These are phyloP conservation scores for Paspalum vaginatum DNA, from an alignment of 176 grass and related monocot species.

Conservation along the genomic window DNA sequence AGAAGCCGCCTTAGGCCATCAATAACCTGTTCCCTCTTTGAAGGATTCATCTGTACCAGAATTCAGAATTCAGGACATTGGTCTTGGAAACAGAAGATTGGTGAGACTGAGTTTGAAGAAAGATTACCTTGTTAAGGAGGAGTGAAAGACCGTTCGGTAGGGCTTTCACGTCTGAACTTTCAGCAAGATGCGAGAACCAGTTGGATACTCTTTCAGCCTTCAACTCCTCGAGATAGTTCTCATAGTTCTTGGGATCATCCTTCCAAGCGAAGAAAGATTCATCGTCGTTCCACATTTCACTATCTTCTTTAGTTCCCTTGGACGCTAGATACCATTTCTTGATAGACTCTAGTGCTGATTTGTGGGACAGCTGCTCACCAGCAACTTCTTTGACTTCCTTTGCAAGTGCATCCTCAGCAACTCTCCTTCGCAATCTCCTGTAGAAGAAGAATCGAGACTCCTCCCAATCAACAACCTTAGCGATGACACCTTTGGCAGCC, in stretches of 20 bases:
- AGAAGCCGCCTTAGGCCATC: constrained; percentile 74
- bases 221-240: constrained; percentile 67
- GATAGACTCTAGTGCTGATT: constrained; percentile 58
- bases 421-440: constrained; percentile 74
- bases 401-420: constrained; percentile 68
- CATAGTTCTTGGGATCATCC: constrained; percentile 73
- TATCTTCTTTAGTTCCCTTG: constrained; percentile 28
- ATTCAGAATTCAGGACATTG: constrained; percentile 33
- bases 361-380: constrained; percentile 64
- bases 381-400: constrained; percentile 70
- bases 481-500: constrained; percentile 87
- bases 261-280: constrained; percentile 92
- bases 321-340: constrained; percentile 74
- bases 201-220: constrained; percentile 66
- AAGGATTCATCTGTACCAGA: constrained; percentile 79
- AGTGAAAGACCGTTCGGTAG: constrained; percentile 66
- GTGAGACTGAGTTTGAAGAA: neutral
- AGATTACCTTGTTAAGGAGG: constrained; percentile 79
- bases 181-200: constrained; percentile 59
- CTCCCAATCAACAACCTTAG: constrained; percentile 87
- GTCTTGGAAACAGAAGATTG: neutral
- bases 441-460: constrained; percentile 84
- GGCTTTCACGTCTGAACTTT: constrained; percentile 67
- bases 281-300: constrained; percentile 72
- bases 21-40: constrained; percentile 60